A percentile compares a stretch with the other conserved stretches of the same genome.
phyloP scores from a whole-genome alignment of 2,329 filamentous ascomycete species.

The Paraphaeosphaeria sporulosa region DNA sequence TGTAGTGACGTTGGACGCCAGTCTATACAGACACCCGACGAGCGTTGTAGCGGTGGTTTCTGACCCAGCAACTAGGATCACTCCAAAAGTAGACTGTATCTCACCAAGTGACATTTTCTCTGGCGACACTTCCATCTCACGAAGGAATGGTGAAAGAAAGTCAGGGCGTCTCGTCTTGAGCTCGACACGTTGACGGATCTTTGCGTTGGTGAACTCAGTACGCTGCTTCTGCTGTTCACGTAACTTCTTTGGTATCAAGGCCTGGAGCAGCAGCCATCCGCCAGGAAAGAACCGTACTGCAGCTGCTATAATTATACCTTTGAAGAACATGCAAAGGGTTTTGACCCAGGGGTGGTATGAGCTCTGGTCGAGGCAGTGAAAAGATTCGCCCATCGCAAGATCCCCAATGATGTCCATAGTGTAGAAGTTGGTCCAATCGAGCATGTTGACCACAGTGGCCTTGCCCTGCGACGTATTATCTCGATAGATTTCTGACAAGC shows the following conservation, averaged over 20 bases:
- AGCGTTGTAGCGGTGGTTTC: constrained; percentile 18
- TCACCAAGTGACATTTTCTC: constrained; percentile 17
- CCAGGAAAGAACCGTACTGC: constrained; percentile 11
- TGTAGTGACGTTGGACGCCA: constrained; percentile 3
- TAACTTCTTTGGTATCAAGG: neutral
- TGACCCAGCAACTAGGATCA: constrained; percentile 17
- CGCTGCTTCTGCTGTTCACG: constrained; percentile 10
- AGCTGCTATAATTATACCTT: constrained; percentile 17
- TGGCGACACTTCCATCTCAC: constrained; percentile 11
- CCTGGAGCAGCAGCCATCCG: neutral
- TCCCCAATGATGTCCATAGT: constrained; percentile 31
- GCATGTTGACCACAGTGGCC: constrained; percentile 13
- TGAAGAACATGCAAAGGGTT: constrained; percentile 19
- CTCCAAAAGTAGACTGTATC: constrained; percentile 17
- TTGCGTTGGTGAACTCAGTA: constrained; percentile 13
- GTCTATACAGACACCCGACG: constrained; percentile 7
- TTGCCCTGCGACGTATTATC: neutral
- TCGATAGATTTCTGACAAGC: neutral
- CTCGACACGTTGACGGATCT: constrained; percentile 16
- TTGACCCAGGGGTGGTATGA: constrained; percentile 23
- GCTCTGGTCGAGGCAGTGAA: constrained; percentile 30
- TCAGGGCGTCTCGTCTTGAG: constrained; percentile 15
- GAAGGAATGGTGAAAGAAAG: constrained; percentile 17
- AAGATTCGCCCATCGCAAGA: constrained; percentile 33
- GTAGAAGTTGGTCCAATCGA: constrained; percentile 17